A percentile compares a stretch with the other conserved stretches of the same genome.
Evolutionary conservation across 2,329 filamentous ascomycete genomes (phyloP).

Genomic region (Talaromyces sp.): DNA sequence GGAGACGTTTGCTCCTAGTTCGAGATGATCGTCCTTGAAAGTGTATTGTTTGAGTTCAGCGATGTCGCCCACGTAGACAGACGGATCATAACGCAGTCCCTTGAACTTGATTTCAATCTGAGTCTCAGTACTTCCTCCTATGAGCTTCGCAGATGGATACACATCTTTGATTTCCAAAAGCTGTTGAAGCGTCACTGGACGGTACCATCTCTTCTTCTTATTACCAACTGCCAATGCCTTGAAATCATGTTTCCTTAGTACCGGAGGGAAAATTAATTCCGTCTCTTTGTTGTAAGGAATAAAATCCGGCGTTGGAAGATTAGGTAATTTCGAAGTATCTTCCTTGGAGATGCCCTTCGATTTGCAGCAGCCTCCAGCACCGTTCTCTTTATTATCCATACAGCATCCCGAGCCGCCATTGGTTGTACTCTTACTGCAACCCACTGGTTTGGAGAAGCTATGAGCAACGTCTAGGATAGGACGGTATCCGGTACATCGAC

Average conservation of each 20-base stretch:
- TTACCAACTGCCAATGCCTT: constrained; percentile 85
- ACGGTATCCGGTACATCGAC: constrained; percentile 90
- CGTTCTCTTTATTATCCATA: constrained; percentile 60
- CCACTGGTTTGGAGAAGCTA: constrained; percentile 63
- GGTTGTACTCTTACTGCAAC: constrained; percentile 54
- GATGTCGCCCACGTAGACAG: constrained; percentile 91
- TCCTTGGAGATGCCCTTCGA: constrained; percentile 32
- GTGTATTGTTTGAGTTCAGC: constrained; percentile 78
- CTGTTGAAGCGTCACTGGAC: constrained; percentile 81
- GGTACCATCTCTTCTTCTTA: constrained; percentile 90
- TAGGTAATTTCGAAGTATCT: constrained; percentile 38
- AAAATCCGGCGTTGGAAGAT: constrained; percentile 82
- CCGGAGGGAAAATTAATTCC: constrained; percentile 89
- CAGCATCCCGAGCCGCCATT: constrained; percentile 67
- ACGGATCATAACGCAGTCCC: constrained; percentile 81
- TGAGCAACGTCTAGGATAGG: constrained; percentile 93
- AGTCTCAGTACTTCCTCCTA: constrained; percentile 93
- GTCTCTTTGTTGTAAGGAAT: constrained; percentile 93
- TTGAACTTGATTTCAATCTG: constrained; percentile 99
- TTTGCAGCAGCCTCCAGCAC: constrained; percentile 67
- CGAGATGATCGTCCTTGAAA: constrained; percentile 76
- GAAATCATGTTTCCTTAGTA: constrained; percentile 77
- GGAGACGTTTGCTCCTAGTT: constrained; percentile 88
- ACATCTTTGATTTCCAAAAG: constrained; percentile 86
- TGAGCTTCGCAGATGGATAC: constrained; percentile 84